Evolutionary conservation across 371 early-diverging fungal genomes (phyloP), one percentile per base, ranked within the genome.

Genomic region (Rhizopus arrhizus): DNA sequence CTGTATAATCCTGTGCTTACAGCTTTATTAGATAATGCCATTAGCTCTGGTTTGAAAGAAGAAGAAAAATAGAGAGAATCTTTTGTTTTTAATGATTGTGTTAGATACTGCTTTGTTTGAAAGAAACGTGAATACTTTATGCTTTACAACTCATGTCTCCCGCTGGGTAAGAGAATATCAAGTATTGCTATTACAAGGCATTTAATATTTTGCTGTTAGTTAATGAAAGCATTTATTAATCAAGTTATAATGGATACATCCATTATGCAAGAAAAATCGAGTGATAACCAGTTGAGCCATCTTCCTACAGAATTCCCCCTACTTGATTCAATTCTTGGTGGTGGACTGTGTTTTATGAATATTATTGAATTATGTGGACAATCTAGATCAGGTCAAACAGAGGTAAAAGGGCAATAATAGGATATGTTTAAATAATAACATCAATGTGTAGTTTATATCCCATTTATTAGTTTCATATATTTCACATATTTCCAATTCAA

Each of bases 281-380:
- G 22, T 22, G 3, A 15, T 13, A 29, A 41, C 5, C 13, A 40
- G n/a, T n/a, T 28, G 5, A n/a, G 5, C 29, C 11, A 36, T 12
- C 9, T 54, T 15, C 28, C 55, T 12, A 53, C 59, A 12, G 54
- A 58, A 9, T 34, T 64, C 34, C 31, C 49, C n/a, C 28, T 28
- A 40, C 36, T 48, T n/a, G 22, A 34, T n/a, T 2, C 8, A 12
- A 13, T 49, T 3, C 9, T n/a, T n/a, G 40, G 5, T 29, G 32
- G 29, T 31, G 65, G 65, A 13, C 32, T 65, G 9, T 36, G 32
- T 3, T 53, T 52, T 5, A 46, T 51, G 4, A 41, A 65, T 36
- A 5, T 65, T 1, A 33, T 51, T 35, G 65, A 65, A 34, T 10
- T 65, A 32, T 65, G 61, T 47, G 56, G 60, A 2, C 33, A 46